Percentiles rank a stretch among this genome's conserved stretches.
Evolutionary conservation across 306 rosid genomes (phyloP).

Genomic region (Inga leiocalycina): DNA sequence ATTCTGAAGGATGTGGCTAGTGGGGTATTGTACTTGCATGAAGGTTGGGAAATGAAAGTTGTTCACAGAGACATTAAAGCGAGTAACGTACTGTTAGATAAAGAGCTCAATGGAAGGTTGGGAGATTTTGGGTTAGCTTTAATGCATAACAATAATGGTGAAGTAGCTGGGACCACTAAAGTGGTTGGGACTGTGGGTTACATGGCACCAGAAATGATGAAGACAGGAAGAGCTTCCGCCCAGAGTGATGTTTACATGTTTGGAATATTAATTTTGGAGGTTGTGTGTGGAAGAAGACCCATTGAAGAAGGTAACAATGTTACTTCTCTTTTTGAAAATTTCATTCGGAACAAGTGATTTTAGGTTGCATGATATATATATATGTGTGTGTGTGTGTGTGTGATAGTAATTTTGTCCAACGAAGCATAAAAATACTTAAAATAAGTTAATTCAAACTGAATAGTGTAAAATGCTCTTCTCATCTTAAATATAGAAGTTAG

Average conservation of each 20-base stretch:
- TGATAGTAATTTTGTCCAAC: too few species aligned
- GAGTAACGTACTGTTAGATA: constrained; percentile 80
- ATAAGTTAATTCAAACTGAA: too few species aligned
- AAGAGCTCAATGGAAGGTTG: constrained; percentile 75
- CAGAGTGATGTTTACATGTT: constrained; percentile 77
- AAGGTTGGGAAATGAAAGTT: constrained; percentile 83
- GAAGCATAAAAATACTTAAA: too few species aligned
- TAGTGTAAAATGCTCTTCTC: too few species aligned
- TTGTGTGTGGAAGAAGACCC: constrained; percentile 88
- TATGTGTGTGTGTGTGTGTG: too few species aligned
- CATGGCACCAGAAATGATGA: constrained; percentile 76
- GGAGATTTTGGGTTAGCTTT: constrained; percentile 90
- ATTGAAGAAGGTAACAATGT: constrained; percentile 53
- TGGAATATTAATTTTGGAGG: constrained; percentile 77
- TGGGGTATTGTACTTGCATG: constrained; percentile 78
- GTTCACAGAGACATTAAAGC: constrained; percentile 91
- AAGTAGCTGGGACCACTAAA: constrained; percentile 66
- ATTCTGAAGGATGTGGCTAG: constrained; percentile 75
- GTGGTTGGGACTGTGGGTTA: constrained; percentile 87
- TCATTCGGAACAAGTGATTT: too few species aligned
- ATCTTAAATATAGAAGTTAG: too few species aligned
- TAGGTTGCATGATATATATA: too few species aligned
- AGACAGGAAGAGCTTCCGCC: constrained; percentile 67
- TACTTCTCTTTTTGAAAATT: neutral
- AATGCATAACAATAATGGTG: constrained; percentile 56